Evolutionary conservation across 345 rosid genomes (phyloP).

Genomic region (Adansonia digitata): DNA sequence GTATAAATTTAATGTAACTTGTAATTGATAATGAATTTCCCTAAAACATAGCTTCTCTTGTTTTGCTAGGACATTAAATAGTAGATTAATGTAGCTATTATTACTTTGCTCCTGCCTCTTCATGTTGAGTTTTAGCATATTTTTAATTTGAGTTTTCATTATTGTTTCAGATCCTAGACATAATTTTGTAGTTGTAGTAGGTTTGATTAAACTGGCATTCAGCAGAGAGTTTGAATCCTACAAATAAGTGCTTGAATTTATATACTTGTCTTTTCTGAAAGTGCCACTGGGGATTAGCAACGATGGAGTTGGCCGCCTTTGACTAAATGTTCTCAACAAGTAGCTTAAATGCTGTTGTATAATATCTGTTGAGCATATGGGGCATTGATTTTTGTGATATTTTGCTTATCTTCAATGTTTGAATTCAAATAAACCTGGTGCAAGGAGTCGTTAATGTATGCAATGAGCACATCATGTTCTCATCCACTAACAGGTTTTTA

Average conservation of each 20-base stretch:
- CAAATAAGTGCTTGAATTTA: background rate
- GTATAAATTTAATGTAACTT: background rate
- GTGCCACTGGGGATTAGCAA: background rate
- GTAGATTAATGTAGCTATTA: constrained; percentile 1
- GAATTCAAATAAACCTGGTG: background rate
- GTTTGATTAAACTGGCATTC: background rate
- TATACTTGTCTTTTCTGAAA: background rate
- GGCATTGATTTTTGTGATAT: background rate
- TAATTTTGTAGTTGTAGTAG: background rate
- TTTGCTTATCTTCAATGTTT: background rate
- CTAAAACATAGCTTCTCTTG: background rate
- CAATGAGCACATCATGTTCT: background rate
- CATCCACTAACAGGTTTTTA: background rate
- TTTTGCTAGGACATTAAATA: background rate
- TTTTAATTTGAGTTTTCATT: background rate
- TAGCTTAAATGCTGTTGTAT: background rate
- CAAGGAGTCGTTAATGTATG: background rate
- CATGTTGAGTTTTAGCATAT: too few species aligned
- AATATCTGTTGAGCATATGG: background rate
- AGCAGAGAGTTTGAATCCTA: background rate
- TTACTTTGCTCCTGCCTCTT: background rate
- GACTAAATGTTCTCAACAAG: background rate
- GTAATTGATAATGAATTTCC: background rate
- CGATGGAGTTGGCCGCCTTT: background rate
- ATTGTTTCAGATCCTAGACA: background rate